Evolutionary conservation across 2,329 filamentous ascomycete species (phyloP).

Genomic region (Fusarium napiforme): DNA sequence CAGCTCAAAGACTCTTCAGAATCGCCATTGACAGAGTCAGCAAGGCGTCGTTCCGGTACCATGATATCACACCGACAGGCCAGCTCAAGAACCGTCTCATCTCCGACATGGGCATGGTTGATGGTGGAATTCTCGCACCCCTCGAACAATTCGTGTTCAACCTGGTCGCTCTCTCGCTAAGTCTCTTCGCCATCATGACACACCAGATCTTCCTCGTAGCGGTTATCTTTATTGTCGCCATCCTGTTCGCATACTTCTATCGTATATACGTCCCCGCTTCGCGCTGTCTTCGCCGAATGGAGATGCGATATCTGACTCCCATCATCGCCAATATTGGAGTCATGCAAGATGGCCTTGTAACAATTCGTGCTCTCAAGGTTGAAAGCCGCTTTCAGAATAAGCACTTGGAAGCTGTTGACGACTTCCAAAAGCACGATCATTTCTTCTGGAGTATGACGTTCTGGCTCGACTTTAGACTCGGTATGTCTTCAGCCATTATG

Average conservation of each 20-base stretch:
- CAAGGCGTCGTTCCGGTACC: constrained; percentile 86
- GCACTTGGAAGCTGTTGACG: constrained; percentile 84
- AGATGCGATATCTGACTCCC: constrained; percentile 89
- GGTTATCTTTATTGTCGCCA: constrained; percentile 75
- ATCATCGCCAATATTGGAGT: constrained; percentile 94
- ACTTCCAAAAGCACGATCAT: constrained; percentile 94
- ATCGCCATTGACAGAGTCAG: constrained; percentile 79
- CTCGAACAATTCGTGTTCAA: constrained; percentile 78
- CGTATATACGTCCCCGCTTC: constrained; percentile 82
- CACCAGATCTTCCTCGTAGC: constrained; percentile 81
- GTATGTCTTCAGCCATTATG: constrained; percentile 69
- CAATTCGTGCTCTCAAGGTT: constrained; percentile 84
- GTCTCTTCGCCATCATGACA: constrained; percentile 80
- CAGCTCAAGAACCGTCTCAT: constrained; percentile 93
- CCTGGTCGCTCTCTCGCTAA: constrained; percentile 75
- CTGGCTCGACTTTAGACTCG: constrained; percentile 84
- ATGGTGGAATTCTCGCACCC: constrained; percentile 83
- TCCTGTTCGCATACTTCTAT: constrained; percentile 79
- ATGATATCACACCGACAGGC: constrained; percentile 89
- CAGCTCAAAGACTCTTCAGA: constrained; percentile 79
- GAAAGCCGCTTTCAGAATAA: constrained; percentile 82
- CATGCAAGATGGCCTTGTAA: constrained; percentile 84
- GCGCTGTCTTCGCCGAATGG: constrained; percentile 82
- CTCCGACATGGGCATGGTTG: constrained; percentile 88
- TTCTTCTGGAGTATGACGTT: constrained; percentile 92